A percentile compares a stretch with the other conserved stretches of the same genome.
phyloP scores from a whole-genome alignment of 2,329 filamentous ascomycete species.

The Botrytis galanthina region DNA sequence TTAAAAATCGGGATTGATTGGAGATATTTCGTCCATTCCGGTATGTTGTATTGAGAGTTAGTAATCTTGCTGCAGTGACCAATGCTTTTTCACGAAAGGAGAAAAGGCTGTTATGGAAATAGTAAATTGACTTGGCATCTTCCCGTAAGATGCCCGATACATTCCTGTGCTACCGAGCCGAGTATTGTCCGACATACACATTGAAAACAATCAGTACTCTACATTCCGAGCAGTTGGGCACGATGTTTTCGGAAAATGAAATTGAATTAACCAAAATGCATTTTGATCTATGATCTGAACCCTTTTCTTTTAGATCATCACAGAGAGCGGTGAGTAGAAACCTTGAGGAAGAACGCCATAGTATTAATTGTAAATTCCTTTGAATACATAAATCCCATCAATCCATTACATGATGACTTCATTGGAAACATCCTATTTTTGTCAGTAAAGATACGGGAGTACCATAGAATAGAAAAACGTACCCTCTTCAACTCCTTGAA shows the following conservation, averaged over 20 bases:
- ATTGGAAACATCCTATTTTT: slow-evolving; percentile 72
- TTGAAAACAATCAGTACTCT: not conserved
- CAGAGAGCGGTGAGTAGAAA: not conserved
- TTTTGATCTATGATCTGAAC: not conserved
- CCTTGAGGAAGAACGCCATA: not conserved
- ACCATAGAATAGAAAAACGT: slow-evolving; percentile 42
- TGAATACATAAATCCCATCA: not conserved
- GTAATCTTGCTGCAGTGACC: not conserved
- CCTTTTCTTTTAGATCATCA: not conserved
- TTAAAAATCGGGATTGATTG: not conserved
- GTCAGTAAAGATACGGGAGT: slow-evolving; percentile 35
- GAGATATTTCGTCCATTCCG: not conserved
- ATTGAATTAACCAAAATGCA: not conserved
- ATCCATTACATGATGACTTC: slow-evolving; percentile 82
- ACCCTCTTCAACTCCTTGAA: slow-evolving; percentile 98
- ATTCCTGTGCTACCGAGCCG: not conserved
- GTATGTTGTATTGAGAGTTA: not conserved
- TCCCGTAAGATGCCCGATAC: not conserved
- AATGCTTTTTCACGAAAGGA: not conserved
- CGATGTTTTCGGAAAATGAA: not conserved
- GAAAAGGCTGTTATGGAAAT: not conserved
- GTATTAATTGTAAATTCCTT: slow-evolving; percentile 11
- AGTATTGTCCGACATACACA: not conserved
- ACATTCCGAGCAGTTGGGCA: not conserved
- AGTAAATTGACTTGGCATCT: slow-evolving; percentile 1